A percentile compares a stretch with the other conserved stretches of the same genome.
phyloP scores from a whole-genome alignment of 208 protist species.

The Wallacemonas sp. region DNA sequence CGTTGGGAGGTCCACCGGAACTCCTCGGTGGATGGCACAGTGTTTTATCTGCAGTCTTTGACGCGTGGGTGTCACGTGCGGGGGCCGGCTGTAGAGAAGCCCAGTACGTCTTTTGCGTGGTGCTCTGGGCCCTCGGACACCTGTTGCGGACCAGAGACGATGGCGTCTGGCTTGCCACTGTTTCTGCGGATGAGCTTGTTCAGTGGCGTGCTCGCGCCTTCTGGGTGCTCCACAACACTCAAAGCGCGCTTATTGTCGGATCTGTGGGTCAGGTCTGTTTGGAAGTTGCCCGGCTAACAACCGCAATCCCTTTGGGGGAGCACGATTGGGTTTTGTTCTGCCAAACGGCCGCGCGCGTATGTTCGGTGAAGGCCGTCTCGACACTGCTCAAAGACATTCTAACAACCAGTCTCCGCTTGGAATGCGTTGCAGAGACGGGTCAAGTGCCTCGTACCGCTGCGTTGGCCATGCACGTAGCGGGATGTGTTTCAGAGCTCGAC shows the following conservation, averaged over 20 bases:
- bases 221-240: background rate
- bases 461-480: too few relatives aligned
- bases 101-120: background rate
- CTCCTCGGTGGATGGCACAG: slow-evolving; percentile 1
- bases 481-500: too few relatives aligned
- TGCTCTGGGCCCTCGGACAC: background rate
- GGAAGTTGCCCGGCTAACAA: background rate
- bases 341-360: background rate
- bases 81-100: too few relatives aligned
- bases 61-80: background rate
- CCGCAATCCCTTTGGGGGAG: background rate
- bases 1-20: slow-evolving; percentile 1
- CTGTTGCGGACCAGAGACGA: background rate
- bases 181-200: too few relatives aligned
- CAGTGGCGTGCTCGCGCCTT: background rate
- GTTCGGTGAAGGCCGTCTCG: slow-evolving; percentile 2
- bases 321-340: background rate
- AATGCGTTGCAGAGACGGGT: too few relatives aligned
- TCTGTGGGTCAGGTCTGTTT: background rate
- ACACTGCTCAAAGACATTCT: slow-evolving; percentile 9
- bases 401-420: background rate
- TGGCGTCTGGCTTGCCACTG: background rate
- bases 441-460: too few relatives aligned
- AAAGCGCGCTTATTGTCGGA: background rate
- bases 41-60: background rate